Conservation (phyloP, 257 asterid species). For the Buddleja alternifolia region DNA sequence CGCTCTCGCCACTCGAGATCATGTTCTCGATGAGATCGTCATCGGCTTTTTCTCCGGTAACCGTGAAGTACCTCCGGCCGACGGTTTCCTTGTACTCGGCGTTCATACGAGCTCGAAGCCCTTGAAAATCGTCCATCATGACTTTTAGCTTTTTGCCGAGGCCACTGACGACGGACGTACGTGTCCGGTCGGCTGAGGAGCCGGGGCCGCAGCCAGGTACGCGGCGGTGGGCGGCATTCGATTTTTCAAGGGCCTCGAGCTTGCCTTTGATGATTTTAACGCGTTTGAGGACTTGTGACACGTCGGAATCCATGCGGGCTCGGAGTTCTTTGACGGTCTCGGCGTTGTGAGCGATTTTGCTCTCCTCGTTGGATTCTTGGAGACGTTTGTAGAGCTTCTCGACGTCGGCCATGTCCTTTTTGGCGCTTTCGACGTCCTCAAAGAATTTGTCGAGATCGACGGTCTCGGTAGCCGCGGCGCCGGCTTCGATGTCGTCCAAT, state of each 20-base stretch:
- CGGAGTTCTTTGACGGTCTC: slow-evolving; percentile 56
- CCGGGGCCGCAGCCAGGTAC: slow-evolving; percentile 69
- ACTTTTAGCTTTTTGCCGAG: slow-evolving; percentile 54
- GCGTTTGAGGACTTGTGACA: slow-evolving; percentile 49
- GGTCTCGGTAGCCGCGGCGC: slow-evolving; percentile 45
- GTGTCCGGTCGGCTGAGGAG: slow-evolving; percentile 56
- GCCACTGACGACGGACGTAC: slow-evolving; percentile 51
- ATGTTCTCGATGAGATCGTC: neutral
- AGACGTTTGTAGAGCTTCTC: slow-evolving; percentile 52
- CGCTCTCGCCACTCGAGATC: slow-evolving; percentile 21
- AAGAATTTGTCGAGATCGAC: slow-evolving; percentile 53
- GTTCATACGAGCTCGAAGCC: slow-evolving; percentile 52
- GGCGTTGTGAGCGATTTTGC: slow-evolving; percentile 55
- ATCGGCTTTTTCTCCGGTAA: slow-evolving; percentile 21
- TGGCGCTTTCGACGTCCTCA: slow-evolving; percentile 52
- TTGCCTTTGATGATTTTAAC: slow-evolving; percentile 52
- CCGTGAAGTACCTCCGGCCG: slow-evolving; percentile 20
- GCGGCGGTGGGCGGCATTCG: slow-evolving; percentile 48
- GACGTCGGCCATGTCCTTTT: slow-evolving; percentile 52
- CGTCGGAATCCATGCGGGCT: slow-evolving; percentile 53
- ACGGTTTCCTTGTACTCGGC: slow-evolving; percentile 32
- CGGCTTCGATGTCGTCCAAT: slow-evolving; percentile 47
- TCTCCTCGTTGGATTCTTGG: slow-evolving; percentile 53
- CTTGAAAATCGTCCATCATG: slow-evolving; percentile 62
- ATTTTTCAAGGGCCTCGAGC: slow-evolving; percentile 50